Base-by-base conservation (phyloP, 2,329 filamentous ascomycete species). In the Aspergillus proliferans region DNA sequence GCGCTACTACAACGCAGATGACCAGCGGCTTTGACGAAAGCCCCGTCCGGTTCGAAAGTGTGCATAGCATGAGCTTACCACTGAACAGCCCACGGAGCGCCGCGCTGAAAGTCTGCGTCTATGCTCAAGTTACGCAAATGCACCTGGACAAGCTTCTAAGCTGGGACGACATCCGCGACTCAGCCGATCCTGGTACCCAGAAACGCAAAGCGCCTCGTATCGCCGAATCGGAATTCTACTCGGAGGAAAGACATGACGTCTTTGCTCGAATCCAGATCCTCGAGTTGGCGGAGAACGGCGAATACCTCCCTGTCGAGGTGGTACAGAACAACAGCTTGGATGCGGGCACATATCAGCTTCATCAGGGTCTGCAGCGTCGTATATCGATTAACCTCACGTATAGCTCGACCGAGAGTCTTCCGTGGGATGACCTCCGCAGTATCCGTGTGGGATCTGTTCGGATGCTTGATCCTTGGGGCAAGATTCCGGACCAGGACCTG, bases 121-220 rank as follows among this genome's bases (percentile, higher is more conserved):
- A 95, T 66, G 91, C 93, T 15, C 86, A 86, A 63, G 88, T 95
- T 33, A 93, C 89, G 1, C 76, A 85, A 0, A 96, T 96, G 85
- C 93, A 98, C 71, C 79, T 98, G 19, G 93, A 98, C 69, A 97
- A 95, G 73, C 78, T 98, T 45, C 81, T 96, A 10, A 98, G 93
- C 71, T 98, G 93, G 93, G 93, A 98, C 65, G 93, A 97, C 61
- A 96, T 98, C 85, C 84, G 92, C 50, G 92, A 98, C 68, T 76
- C 80, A 21, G 77, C 77, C 2, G 76, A 77, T 43, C 70, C 71
- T 19, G 72, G 73, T 2, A 80, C 81, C 15, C 76, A 84, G 45
- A 79, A 81, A 53, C 79, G 80, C 15, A 81, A 74, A 41, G 67
- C 78, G 52, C 79, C 87, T 21, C 81, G 93, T 9, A 84, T 98